Conservation (phyloP, 345 rosid species). For the Eucalyptus melliodora region DNA sequence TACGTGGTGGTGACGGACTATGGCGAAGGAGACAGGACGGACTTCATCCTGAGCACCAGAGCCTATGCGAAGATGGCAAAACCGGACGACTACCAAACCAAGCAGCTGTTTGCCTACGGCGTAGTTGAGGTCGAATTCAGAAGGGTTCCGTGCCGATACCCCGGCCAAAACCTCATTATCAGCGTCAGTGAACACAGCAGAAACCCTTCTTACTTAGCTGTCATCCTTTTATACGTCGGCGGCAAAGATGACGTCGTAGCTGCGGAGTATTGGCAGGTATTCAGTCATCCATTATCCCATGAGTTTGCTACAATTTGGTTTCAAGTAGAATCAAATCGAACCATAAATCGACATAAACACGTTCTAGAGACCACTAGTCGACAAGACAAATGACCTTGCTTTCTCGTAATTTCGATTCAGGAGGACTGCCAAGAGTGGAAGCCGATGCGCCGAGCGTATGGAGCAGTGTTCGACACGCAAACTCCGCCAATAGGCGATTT, state of each 20-base stretch:
- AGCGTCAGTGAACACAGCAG: conserved; percentile 70
- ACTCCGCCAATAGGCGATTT: conserved; percentile 50
- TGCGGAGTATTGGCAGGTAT: conserved; percentile 58
- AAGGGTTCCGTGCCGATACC: conserved; percentile 50
- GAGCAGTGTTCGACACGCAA: conserved; percentile 52
- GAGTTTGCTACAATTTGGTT: neutral
- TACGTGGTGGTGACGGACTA: conserved; percentile 69
- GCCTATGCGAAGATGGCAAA: conserved; percentile 50
- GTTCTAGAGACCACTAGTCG: neutral
- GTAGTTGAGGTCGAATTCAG: conserved; percentile 72
- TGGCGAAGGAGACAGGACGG: conserved; percentile 68
- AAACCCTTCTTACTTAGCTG: conserved; percentile 53
- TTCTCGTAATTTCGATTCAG: conserved; percentile 3
- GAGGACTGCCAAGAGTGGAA: conserved; percentile 53
- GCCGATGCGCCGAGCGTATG: conserved; percentile 64
- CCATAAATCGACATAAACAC: neutral
- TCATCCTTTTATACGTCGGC: conserved; percentile 32
- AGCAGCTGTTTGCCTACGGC: conserved; percentile 44
- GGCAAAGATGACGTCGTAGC: conserved; percentile 51
- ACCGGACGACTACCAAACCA: conserved; percentile 5
- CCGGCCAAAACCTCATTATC: conserved; percentile 27
- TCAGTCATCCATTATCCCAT: neutral
- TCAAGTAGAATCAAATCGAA: neutral
- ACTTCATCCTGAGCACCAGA: conserved; percentile 65
- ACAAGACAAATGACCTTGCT: neutral